Conservation (phyloP, 306 rosid genomes). For the Psophocarpus tetragonolobus region DNA sequence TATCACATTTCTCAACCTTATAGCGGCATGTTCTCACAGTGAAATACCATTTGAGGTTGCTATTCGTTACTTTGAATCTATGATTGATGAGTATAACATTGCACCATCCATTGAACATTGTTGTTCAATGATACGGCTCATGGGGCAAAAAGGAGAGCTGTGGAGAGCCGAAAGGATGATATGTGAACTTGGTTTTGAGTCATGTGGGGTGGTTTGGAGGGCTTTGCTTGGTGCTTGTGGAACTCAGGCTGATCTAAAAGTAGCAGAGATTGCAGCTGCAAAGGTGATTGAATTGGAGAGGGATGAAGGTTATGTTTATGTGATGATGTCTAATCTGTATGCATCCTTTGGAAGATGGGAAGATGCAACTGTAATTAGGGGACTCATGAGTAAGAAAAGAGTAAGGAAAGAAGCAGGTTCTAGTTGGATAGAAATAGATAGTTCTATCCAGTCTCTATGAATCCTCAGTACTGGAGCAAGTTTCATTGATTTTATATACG, state of each 20-base stretch:
- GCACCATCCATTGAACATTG: constrained; percentile 66
- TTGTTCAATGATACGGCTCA: constrained; percentile 63
- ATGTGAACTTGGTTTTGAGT: constrained; percentile 57
- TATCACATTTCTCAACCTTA: constrained; percentile 68
- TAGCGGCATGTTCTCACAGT: constrained; percentile 57
- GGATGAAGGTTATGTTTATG: constrained; percentile 58
- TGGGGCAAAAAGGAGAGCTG: constrained; percentile 73
- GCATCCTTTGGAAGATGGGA: constrained; percentile 70
- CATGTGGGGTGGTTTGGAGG: constrained; percentile 61
- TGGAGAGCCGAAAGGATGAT: constrained; percentile 53
- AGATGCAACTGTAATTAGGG: constrained; percentile 57
- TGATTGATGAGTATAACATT: constrained; percentile 54
- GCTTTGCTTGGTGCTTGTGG: constrained; percentile 71
- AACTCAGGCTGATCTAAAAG: constrained; percentile 39
- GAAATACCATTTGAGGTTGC: constrained; percentile 48
- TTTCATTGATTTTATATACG: background rate
- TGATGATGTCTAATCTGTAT: constrained; percentile 60
- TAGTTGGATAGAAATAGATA: constrained; percentile 61
- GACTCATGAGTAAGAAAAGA: constrained; percentile 49
- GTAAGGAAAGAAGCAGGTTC: constrained; percentile 60
- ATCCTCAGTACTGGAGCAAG: background rate
- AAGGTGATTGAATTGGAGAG: constrained; percentile 57
- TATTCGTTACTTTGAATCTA: constrained; percentile 43
- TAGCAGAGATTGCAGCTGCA: constrained; percentile 62
- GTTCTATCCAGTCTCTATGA: background rate